Evolutionary conservation across 148 eudicot species (phyloP).

Genomic region (Beta vulgaris): DNA sequence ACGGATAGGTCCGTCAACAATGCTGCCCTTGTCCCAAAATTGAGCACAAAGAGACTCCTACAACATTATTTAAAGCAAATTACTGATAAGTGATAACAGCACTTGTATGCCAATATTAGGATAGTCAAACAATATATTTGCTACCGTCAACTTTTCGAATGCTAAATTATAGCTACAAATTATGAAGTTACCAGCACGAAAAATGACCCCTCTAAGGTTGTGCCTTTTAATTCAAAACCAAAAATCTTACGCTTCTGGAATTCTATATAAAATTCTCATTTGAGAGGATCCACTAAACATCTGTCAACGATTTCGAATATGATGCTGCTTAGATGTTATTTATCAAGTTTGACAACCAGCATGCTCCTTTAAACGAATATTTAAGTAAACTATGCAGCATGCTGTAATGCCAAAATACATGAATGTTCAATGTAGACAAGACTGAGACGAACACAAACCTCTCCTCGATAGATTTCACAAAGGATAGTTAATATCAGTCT

Average conservation of each 20-base stretch:
- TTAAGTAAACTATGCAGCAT: not conserved
- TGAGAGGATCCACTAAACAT: not conserved
- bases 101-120: not conserved
- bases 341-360: not conserved
- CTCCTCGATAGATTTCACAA: constrained; percentile 78
- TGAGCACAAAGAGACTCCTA: constrained; percentile 97
- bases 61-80: constrained; percentile 18
- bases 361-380: not conserved
- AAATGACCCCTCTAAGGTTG: not conserved
- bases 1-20: constrained; percentile 89
- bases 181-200: not conserved
- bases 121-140: not conserved
- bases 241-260: not conserved
- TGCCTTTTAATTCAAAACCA: not conserved
- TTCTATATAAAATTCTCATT: not conserved
- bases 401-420: constrained; percentile 8
- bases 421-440: constrained; percentile 6
- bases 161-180: not conserved
- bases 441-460: constrained; percentile 51
- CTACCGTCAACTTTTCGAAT: not conserved
- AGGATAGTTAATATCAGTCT: constrained; percentile 65
- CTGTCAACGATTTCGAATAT: not conserved
- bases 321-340: not conserved
- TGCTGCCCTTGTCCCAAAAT: constrained; percentile 93
- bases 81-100: not conserved